Conservation (phyloP, 371 early-diverging fungal species). For the Saksenaea vasiformis region DNA sequence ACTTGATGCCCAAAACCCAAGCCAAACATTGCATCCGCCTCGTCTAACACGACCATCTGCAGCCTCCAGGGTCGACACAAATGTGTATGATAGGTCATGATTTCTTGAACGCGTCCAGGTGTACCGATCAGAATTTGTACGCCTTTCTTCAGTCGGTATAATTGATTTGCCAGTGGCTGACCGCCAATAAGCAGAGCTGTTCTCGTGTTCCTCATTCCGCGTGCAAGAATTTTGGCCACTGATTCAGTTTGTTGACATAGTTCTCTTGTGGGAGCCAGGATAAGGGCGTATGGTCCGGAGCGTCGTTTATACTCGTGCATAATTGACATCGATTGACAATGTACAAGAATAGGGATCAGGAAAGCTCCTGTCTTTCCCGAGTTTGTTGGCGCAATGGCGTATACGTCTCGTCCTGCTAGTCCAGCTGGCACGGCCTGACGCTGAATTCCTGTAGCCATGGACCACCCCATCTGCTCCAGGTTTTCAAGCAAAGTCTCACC, state of each 20-base stretch:
- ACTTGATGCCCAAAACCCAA: constrained; percentile 56
- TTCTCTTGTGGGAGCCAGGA: constrained; percentile 63
- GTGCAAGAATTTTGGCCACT: constrained; percentile 41
- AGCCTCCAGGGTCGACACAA: constrained; percentile 48
- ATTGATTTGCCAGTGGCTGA: constrained; percentile 52
- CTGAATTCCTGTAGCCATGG: constrained; percentile 59
- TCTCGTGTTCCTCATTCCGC: constrained; percentile 52
- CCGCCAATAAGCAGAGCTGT: constrained; percentile 61
- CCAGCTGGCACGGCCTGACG: constrained; percentile 70
- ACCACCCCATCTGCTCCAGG: constrained; percentile 40
- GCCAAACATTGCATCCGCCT: constrained; percentile 62
- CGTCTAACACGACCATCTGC: constrained; percentile 62
- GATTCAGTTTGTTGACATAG: constrained; percentile 56
- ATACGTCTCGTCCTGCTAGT: constrained; percentile 68
- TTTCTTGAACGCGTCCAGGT: constrained; percentile 59
- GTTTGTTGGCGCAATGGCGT: constrained; percentile 72
- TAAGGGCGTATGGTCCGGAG: constrained; percentile 56
- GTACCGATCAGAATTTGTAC: constrained; percentile 62
- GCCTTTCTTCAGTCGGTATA: constrained; percentile 58
- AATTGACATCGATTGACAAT: constrained; percentile 50
- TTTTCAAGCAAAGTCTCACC: constrained; percentile 44
- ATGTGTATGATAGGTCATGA: constrained; percentile 41
- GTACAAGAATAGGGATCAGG: constrained; percentile 54
- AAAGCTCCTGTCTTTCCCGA: constrained; percentile 64
- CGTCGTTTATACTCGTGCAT: constrained; percentile 34